Percentiles rank a stretch among this genome's conserved stretches.
Conservation (phyloP, 106 monocot species). For the Dactylorhiza incarnata region DNA sequence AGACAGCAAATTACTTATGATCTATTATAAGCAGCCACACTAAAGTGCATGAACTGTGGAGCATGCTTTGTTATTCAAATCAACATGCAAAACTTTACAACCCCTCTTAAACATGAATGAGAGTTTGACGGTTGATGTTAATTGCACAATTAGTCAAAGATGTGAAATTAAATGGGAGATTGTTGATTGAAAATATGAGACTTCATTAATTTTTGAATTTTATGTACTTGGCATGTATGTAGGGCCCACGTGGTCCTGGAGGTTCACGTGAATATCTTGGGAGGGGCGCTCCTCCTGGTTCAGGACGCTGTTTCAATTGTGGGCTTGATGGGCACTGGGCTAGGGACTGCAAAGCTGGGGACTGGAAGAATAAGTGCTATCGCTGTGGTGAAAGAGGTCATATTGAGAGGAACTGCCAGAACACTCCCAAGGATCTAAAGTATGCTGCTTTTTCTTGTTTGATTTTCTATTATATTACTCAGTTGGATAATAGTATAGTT, state of each 20-base stretch:
- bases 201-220: neutral
- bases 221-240: neutral
- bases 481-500: neutral
- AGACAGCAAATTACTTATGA: too few species aligned
- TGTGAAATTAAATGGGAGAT: too few species aligned
- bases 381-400: slow-evolving; percentile 98
- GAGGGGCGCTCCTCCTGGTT: slow-evolving; percentile 95
- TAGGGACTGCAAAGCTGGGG: slow-evolving; percentile 96
- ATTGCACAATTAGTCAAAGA: too few species aligned
- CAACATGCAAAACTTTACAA: too few species aligned
- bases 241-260: slow-evolving; percentile 81
- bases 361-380: slow-evolving; percentile 99
- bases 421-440: slow-evolving; percentile 80
- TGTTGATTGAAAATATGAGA: too few species aligned
- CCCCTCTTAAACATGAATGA: too few species aligned
- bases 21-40: too few species aligned
- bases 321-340: slow-evolving; percentile 99
- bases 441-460: slow-evolving; percentile 1
- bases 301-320: slow-evolving; percentile 97
- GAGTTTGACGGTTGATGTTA: too few species aligned
- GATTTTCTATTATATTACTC: neutral
- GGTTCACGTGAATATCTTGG: slow-evolving; percentile 83
- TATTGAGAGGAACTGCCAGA: slow-evolving; percentile 92
- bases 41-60: too few species aligned
- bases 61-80: too few species aligned